Percentiles rank a stretch among this genome's conserved stretches.
Conservation (phyloP, 2,329 filamentous ascomycete species). For the Aspergillus quadricinctus region DNA sequence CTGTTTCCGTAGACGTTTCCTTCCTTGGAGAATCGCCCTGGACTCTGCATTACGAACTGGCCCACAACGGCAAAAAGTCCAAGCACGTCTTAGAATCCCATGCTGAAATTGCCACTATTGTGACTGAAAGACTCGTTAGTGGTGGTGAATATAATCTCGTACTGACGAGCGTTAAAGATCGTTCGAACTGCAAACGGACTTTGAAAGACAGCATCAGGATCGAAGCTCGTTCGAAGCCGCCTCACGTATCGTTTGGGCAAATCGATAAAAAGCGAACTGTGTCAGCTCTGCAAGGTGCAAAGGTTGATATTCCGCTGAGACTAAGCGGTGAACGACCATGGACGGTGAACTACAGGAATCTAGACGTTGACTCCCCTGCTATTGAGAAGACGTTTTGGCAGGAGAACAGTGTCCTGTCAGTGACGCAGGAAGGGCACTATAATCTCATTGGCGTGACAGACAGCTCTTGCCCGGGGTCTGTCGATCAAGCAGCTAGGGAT, state of each 20-base stretch:
- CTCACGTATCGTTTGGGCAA: constrained; percentile 78
- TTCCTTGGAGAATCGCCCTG: constrained; percentile 83
- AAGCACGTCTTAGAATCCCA: constrained; percentile 65
- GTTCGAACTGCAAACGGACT: constrained; percentile 78
- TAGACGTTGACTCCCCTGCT: constrained; percentile 50
- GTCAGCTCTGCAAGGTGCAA: constrained; percentile 70
- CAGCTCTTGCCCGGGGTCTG: constrained; percentile 71
- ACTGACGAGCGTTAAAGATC: constrained; percentile 80
- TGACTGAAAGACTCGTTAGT: constrained; percentile 67
- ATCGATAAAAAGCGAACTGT: constrained; percentile 74
- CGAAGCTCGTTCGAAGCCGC: constrained; percentile 80
- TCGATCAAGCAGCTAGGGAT: constrained; percentile 67
- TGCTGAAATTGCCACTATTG: constrained; percentile 62
- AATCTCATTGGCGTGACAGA: constrained; percentile 75
- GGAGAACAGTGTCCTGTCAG: constrained; percentile 65
- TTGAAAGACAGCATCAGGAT: constrained; percentile 82
- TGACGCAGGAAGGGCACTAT: constrained; percentile 68
- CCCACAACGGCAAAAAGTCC: constrained; percentile 81
- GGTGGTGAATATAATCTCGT: constrained; percentile 89
- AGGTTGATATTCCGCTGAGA: constrained; percentile 72
- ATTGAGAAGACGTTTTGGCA: constrained; percentile 47
- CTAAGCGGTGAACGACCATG: constrained; percentile 83
- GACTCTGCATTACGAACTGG: constrained; percentile 83
- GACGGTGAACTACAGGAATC: constrained; percentile 70
- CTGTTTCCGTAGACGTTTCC: constrained; percentile 67